Percentiles rank a stretch among this genome's conserved stretches.
Conservation (phyloP, 176 grass and related monocot species). For the Paspalum vaginatum region DNA sequence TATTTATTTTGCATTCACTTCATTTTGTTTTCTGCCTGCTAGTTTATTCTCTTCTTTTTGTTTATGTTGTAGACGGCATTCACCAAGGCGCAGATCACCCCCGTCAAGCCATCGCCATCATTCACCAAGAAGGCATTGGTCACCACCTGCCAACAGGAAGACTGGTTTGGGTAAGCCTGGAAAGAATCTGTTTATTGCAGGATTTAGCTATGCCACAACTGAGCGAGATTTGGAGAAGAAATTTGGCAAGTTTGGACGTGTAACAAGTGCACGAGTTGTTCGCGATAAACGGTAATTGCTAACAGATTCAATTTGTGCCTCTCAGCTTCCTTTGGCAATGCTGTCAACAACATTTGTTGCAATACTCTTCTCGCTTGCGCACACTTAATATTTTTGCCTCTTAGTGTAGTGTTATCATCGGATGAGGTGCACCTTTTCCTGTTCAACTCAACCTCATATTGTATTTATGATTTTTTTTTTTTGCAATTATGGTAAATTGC, state of each 20-base stretch:
- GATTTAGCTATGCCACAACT: conserved; percentile 89
- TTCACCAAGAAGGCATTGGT: conserved; percentile 75
- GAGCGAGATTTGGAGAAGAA: conserved; percentile 92
- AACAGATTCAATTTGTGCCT: conserved; percentile 33
- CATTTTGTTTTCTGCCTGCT: conserved; percentile 24
- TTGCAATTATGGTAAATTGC: background rate
- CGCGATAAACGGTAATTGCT: conserved; percentile 70
- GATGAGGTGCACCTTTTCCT: background rate
- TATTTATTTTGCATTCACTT: conserved; percentile 3
- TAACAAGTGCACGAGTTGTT: conserved; percentile 79
- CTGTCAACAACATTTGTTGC: conserved; percentile 11
- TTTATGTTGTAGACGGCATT: conserved; percentile 57
- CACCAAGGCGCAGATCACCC: conserved; percentile 68
- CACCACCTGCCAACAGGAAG: conserved; percentile 78
- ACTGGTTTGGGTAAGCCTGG: conserved; percentile 88
- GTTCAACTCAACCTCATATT: conserved; percentile 23
- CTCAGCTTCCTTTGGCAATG: conserved; percentile 5
- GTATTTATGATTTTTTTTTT: background rate
- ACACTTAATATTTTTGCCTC: background rate
- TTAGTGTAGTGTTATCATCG: conserved; percentile 4
- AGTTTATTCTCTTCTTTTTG: conserved; percentile 25
- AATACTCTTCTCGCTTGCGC: background rate
- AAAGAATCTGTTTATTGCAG: conserved; percentile 84
- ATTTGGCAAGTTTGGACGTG: conserved; percentile 75
- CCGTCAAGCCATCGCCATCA: conserved; percentile 53